phyloP scores from a whole-genome alignment of 73 alveolate species.

The Blepharisma stoltei region DNA sequence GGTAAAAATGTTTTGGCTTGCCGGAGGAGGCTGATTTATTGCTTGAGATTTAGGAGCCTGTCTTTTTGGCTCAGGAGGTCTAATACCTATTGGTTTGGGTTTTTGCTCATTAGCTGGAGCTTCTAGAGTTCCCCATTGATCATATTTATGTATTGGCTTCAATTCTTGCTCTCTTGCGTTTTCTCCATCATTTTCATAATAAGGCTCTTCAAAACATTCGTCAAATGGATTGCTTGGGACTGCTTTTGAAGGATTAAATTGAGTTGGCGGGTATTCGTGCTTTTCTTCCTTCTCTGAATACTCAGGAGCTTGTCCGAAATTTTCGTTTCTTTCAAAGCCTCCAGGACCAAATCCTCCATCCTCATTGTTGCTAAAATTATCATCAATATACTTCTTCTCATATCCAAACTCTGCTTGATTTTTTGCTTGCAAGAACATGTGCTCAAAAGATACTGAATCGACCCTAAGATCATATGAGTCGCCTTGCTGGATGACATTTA shows the following conservation, averaged over 20 bases:
- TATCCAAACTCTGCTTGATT: constrained; percentile 16
- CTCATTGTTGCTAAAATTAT: no score
- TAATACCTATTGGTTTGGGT: neutral
- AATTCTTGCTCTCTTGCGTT: neutral
- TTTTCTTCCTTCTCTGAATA: no score
- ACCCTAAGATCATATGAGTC: neutral
- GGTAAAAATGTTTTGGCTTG: neutral
- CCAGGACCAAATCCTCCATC: no score
- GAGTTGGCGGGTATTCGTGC: no score
- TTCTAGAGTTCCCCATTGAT: neutral
- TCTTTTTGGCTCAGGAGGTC: neutral
- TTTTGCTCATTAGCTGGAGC: neutral
- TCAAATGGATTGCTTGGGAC: constrained; percentile 11
- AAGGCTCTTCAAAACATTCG: constrained; percentile 8
- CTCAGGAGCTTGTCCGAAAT: no score
- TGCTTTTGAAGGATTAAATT: no score
- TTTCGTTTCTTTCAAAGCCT: no score
- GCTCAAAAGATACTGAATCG: constrained; percentile 12
- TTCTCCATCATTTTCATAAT: neutral
- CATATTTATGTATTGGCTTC: no score
- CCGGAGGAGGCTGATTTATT: neutral
- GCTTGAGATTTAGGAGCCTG: no score
- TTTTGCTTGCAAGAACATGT: neutral
- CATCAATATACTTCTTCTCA: neutral
- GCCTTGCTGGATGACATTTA: constrained; percentile 14